A percentile compares a stretch with the other conserved stretches of the same genome.
phyloP scores from a whole-genome alignment of 495 filamentous ascomycete species.

The Penicillium flavigenum region DNA sequence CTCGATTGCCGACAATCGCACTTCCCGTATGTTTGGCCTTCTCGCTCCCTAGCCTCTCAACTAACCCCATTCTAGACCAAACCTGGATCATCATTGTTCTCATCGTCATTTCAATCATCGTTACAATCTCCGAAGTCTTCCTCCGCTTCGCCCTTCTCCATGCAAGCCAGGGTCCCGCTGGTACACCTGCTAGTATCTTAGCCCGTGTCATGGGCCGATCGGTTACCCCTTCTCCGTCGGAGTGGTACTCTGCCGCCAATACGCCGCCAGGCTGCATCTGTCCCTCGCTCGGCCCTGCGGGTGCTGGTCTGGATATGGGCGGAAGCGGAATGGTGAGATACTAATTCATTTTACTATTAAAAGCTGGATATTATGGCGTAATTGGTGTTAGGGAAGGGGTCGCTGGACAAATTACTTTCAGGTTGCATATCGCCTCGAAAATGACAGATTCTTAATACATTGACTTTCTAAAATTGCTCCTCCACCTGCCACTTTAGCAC shows the following conservation, averaged over 20 bases:
- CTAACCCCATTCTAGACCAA: conserved; percentile 46
- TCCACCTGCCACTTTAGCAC: background rate
- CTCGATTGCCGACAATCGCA: conserved; percentile 87
- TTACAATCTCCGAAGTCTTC: conserved; percentile 86
- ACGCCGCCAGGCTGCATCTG: conserved; percentile 29
- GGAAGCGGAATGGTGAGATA: conserved; percentile 13
- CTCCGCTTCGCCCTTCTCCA: conserved; percentile 80
- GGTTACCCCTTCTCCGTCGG: conserved; percentile 15
- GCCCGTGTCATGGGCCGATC: conserved; percentile 28
- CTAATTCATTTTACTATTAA: conserved; percentile 9
- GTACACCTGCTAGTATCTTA: conserved; percentile 19
- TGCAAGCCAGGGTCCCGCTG: conserved; percentile 29
- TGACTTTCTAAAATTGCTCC: background rate
- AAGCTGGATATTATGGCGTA: conserved; percentile 1
- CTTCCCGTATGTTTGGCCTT: conserved; percentile 57
- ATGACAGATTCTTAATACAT: background rate
- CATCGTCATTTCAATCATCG: conserved; percentile 84
- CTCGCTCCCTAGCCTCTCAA: conserved; percentile 1
- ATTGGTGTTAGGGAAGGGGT: conserved; percentile 1
- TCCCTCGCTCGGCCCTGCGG: conserved; percentile 21
- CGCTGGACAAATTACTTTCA: background rate
- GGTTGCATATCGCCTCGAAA: conserved; percentile 4
- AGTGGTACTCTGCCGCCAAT: conserved; percentile 16
- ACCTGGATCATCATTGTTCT: conserved; percentile 98
- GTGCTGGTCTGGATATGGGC: conserved; percentile 11